Evolutionary conservation across 2,329 filamentous ascomycete species (phyloP).

Genomic region (Fusarium odoratissimum): DNA sequence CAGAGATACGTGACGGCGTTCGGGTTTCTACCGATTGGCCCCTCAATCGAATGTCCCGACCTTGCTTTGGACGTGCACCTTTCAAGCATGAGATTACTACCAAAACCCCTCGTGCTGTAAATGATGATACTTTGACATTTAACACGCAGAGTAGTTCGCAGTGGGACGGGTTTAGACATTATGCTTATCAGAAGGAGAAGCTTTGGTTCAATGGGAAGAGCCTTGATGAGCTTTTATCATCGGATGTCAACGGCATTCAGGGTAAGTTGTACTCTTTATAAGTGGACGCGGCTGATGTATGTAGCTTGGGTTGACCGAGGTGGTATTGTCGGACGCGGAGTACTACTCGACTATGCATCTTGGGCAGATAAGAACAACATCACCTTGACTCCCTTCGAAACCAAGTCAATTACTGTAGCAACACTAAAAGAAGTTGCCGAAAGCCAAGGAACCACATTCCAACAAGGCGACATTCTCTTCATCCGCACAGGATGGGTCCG

Average conservation of each 20-base stretch:
- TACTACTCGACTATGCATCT: slow-evolving; percentile 64
- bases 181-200: slow-evolving; percentile 52
- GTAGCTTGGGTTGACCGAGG: slow-evolving; percentile 43
- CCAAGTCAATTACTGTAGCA: slow-evolving; percentile 56
- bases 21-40: slow-evolving; percentile 52
- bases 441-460: slow-evolving; percentile 56
- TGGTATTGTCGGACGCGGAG: slow-evolving; percentile 62
- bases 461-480: slow-evolving; percentile 66
- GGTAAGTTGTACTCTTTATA: slow-evolving; percentile 7
- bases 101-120: slow-evolving; percentile 46
- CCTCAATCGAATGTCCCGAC: slow-evolving; percentile 47
- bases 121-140: slow-evolving; percentile 50
- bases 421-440: slow-evolving; percentile 57
- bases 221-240: slow-evolving; percentile 58
- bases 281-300: fast-evolving
- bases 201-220: slow-evolving; percentile 50
- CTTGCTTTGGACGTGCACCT: slow-evolving; percentile 49
- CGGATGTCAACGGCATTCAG: slow-evolving; percentile 46
- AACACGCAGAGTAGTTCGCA: slow-evolving; percentile 55
- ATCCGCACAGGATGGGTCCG: slow-evolving; percentile 64
- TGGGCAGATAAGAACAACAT: slow-evolving; percentile 55
- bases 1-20: slow-evolving; percentile 47
- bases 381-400: slow-evolving; percentile 53
- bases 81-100: slow-evolving; percentile 46
- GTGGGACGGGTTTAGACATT: slow-evolving; percentile 56